A percentile compares a stretch with the other conserved stretches of the same genome.
phyloP scores from a whole-genome alignment of 192 early-diverging fungal species.

The Entophlyctis luteolus region DNA sequence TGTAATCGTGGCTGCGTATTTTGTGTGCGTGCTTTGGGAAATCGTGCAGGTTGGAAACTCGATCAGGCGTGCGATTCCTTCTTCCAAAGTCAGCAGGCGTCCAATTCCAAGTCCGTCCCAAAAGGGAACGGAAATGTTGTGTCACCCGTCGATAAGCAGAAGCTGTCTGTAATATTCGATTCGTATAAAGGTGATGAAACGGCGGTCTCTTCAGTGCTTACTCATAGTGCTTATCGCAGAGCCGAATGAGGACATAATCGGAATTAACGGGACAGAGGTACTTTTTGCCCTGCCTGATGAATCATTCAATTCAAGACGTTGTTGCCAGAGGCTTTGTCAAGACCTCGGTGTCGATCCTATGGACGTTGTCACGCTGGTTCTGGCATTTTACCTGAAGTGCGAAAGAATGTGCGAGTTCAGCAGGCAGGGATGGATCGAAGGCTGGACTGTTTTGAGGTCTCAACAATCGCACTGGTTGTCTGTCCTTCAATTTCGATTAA shows the following conservation, averaged over 20 bases:
- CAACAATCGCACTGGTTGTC: conserved; percentile 3
- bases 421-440: conserved; percentile 65
- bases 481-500: not conserved
- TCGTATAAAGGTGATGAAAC: conserved; percentile 65
- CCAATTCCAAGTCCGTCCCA: not conserved
- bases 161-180: conserved; percentile 62
- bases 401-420: conserved; percentile 74
- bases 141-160: not conserved
- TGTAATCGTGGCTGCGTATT: no score
- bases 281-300: not conserved
- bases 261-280: conserved; percentile 66
- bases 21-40: no score
- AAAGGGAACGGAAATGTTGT: conserved; percentile 18
- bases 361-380: conserved; percentile 66
- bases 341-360: conserved; percentile 72
- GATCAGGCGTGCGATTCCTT: conserved; percentile 62
- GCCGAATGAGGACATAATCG: conserved; percentile 60
- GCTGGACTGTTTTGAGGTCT: conserved; percentile 49
- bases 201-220: not conserved
- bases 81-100: conserved; percentile 40
- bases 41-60: conserved; percentile 67
- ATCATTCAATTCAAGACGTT: no score
- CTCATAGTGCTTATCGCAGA: conserved; percentile 33
- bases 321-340: conserved; percentile 45
- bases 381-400: conserved; percentile 66